Conservation (phyloP, 345 rosid genomes). For the Geranium rotundifolium region DNA sequence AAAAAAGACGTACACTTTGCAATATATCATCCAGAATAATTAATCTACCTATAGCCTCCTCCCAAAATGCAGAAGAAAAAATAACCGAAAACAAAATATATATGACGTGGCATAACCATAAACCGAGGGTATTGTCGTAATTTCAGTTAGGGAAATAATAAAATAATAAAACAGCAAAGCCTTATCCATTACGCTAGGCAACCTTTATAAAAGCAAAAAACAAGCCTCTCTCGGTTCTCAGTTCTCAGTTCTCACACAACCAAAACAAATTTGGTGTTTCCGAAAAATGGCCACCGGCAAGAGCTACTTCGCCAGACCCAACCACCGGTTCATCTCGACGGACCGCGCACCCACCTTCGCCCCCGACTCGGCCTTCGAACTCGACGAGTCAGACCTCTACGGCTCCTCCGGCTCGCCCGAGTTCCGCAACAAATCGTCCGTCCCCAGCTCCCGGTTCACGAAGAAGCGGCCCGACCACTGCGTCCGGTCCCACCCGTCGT, state of each 20-base stretch:
- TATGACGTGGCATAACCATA: no score
- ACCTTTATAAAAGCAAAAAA: constrained; percentile 43
- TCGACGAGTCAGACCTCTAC: constrained; percentile 82
- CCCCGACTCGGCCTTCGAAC: constrained; percentile 47
- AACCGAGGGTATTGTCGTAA: neutral
- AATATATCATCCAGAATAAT: no score
- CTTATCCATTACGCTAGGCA: constrained; percentile 46
- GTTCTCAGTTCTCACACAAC: no score
- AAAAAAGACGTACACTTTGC: no score
- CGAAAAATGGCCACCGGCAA: constrained; percentile 59
- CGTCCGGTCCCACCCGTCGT: constrained; percentile 33
- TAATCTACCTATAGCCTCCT: no score
- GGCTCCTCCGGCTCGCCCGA: constrained; percentile 48
- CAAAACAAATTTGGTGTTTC: neutral
- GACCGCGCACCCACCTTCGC: constrained; percentile 28
- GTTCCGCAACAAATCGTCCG: constrained; percentile 30
- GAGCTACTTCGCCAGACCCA: constrained; percentile 48
- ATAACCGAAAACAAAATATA: no score
- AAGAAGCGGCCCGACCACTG: constrained; percentile 18
- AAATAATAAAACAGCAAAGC: constrained; percentile 6
- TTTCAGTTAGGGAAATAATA: neutral
- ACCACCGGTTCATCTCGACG: constrained; percentile 51
- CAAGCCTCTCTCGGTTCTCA: no score
- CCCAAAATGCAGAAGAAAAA: no score
- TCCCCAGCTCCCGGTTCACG: constrained; percentile 16